Evolutionary conservation across 2,329 filamentous ascomycete genomes (phyloP), one percentile per base, ranked within the genome.

Genomic region (Zalaria obscura): DNA sequence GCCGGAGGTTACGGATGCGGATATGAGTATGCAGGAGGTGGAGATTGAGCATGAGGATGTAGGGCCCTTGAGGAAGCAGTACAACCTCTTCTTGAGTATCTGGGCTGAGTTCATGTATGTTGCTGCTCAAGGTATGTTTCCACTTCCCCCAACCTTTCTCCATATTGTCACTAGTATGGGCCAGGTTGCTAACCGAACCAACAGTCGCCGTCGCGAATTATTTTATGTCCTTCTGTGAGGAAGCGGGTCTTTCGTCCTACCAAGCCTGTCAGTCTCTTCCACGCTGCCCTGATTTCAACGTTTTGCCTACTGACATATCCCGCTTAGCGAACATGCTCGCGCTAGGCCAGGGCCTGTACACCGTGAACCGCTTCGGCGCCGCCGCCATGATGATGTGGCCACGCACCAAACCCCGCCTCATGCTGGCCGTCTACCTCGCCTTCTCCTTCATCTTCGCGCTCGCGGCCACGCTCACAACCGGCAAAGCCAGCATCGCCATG

Each of bases 1-100:
- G 1, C 75, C 75, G 0, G 75, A 79, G 57, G 75, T 73, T 3
- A 72, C 73, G 1, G 74, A 78, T 48, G 65, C 68, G 10, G 74
- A 79, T 46, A 59, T 80, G 3, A 70, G 75, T 45, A 66, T 70
- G 38, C 60, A 72, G 4, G 68, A 69, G 25, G 67, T 70, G 45
- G 66, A 69, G 3, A 62, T 70, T 11, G 61, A 69, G 18, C 18
- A 18, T 18, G 18, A 18, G 18, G 18, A 18, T 18, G 18, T 18
- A 18, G 18, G 18, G 18, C 18, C 18, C 18, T 18, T 18, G 18
- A 18, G 18, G 2, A 18, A 18, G 18, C 18, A 18, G 18, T 18
- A 18, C 2, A 18, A 18, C 18, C 18, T 18, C 18, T 18, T 18
- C 18, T 18, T 18, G 18, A 18, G 18, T 18, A 18, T 18, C 18